Base-by-base conservation (phyloP, 768 basidiomycete species). In the Cubamyces lactineus region DNA sequence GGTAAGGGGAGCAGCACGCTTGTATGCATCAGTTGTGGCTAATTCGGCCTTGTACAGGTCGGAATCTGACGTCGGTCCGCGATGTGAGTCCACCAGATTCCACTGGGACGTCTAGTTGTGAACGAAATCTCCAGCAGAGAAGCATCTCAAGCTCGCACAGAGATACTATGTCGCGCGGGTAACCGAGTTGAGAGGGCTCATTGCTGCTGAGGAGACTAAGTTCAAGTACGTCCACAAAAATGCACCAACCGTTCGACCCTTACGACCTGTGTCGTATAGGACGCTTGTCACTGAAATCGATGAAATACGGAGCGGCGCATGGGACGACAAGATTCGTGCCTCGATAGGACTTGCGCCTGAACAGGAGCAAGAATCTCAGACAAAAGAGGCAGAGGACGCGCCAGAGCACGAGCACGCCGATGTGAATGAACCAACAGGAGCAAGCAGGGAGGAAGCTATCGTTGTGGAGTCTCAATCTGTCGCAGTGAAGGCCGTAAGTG, bases 271-370 rank as follows among this genome's bases (percentile, higher is more conserved):
- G 6, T 23, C 11, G 19, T 26, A 7, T 62, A 93, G 92, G 73
- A 75, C 74, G 38, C 78, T 94, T 15, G 79, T 87, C 19, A 75
- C 81, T 3, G 94, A 96, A 74, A 91, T 95, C 47, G 85, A 91
- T 52, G 85, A 86, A 2, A 89, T 94, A 62, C 86, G 87, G 26
- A 76, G 81, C 13, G 91, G 92, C 0, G 73, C 75, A 54, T 85
- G 86, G 83, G 88, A 90, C 67, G 77, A 79, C 51, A 75, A 75
- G 66, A 82, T 88, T 17, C 74, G 67, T 62, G 69, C 70, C 3
- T 58, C 61, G 12, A 7, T 59, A 7, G 57, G 47, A 0, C 2
- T 49, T 2, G 59, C 39, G 16, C 5, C 53, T 23, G 41, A 34
- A 5, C 9, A 26, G 15, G 28, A 34, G 4, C 9, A 26, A 17